Evolutionary conservation across 2,329 filamentous ascomycete species (phyloP), one percentile per base, ranked within the genome.

Genomic region (Orbilia brochopaga): DNA sequence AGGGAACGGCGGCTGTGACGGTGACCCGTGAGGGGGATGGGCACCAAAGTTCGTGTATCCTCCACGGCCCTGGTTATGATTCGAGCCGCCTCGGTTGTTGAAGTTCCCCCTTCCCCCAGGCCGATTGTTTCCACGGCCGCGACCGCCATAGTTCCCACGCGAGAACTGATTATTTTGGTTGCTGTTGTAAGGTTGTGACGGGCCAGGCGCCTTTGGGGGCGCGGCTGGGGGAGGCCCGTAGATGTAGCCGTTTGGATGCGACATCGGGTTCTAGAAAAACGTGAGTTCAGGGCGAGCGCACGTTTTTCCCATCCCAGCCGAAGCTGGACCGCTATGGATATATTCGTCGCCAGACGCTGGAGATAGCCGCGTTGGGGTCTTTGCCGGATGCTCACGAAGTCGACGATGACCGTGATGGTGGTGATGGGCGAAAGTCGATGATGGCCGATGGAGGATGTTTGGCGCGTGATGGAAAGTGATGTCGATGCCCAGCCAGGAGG

Each of bases 231-330:
- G 66, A 59, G 66, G 66, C 60, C 66, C 66, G 66, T 64, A 70
- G 59, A 70, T 70, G 66, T 70, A 70, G 59, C 59, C 59, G 66
- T 70, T 70, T 27, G 61, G 66, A 48, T 70, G 66, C 66, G 66
- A 70, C 66, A 70, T 70, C 59, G 54, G n/a, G 32, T 40, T 48
- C 40, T 23, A 53, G 37, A 56, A 69, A 58, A 59, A 56, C 37
- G 66, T 59, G 59, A 27, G 44, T 19, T 37, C 17, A 37, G 48
- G 50, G n/a, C 17, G 48, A 40, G 7, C 53, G 59, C 46, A 70
- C 59, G 40, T 64, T n/a, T n/a, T n/a, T 54, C 54, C 66, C 66
- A 64, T 70, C 54, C 66, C 66, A 64, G 58, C 35, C 54, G 32
- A 51, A 32, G 54, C 42, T 23, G 30, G 46, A 21, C 48, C 24